A percentile compares a stretch with the other conserved stretches of the same genome.
Evolutionary conservation across 1,284 basidiomycete species (phyloP).

Genomic region (Trametes polyzona): DNA sequence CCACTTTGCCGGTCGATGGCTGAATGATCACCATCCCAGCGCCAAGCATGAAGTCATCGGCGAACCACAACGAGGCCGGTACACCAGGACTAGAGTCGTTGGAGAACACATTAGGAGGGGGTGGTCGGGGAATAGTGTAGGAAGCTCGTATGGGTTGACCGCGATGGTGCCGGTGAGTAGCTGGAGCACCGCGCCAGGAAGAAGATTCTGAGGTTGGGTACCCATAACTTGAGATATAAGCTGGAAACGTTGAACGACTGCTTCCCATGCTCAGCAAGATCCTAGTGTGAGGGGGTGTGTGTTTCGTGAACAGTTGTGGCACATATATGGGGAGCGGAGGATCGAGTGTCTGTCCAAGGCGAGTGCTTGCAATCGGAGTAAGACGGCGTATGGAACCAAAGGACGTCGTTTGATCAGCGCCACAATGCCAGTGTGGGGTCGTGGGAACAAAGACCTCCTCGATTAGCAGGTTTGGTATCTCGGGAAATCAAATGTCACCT

Average conservation of each 20-base stretch:
- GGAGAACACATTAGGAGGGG: constrained; percentile 20
- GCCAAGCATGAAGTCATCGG: constrained; percentile 56
- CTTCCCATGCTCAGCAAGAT: background rate
- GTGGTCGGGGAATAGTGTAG: background rate
- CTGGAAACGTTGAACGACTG: background rate
- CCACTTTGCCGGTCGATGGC: constrained; percentile 42
- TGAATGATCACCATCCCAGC: constrained; percentile 67
- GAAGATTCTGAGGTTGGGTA: background rate
- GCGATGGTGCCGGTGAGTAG: no score
- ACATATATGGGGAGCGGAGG: background rate
- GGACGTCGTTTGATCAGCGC: background rate
- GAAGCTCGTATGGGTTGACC: no score
- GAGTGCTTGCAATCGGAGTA: background rate
- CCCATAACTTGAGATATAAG: background rate
- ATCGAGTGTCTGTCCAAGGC: background rate
- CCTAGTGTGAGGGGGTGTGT: background rate
- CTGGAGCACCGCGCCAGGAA: no score
- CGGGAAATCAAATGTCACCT: background rate
- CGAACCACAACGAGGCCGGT: constrained; percentile 47
- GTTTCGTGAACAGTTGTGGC: background rate
- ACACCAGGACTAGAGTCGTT: constrained; percentile 35
- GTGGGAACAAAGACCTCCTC: background rate
- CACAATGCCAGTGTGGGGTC: background rate
- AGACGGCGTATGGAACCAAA: background rate
- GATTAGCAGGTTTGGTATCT: background rate